Conservation (phyloP, 2,329 filamentous ascomycete species). For the Capronia americana region DNA sequence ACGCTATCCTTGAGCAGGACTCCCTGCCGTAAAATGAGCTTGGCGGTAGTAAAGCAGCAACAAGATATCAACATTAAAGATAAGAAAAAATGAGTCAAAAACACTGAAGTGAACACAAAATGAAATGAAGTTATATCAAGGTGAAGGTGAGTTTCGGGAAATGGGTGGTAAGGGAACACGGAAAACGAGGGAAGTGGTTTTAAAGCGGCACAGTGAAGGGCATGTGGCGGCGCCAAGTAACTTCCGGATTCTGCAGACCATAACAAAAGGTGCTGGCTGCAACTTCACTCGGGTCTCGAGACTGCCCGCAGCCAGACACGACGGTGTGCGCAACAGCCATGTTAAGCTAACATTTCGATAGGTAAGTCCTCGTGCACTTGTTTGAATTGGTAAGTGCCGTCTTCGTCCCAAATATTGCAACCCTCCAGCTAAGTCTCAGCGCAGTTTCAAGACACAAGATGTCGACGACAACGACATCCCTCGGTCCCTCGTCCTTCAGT, state of each 20-base stretch:
- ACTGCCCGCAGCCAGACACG: neutral
- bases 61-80: too few species aligned
- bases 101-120: neutral
- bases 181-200: too few species aligned
- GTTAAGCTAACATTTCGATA: conserved; percentile 11
- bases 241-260: neutral
- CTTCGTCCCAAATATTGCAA: neutral
- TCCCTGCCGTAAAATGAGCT: too few species aligned
- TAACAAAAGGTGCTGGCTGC: neutral
- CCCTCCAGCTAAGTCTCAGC: conserved; percentile 1
- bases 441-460: conserved; percentile 18
- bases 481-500: conserved; percentile 25
- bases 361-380: conserved; percentile 6
- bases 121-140: neutral
- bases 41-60: too few species aligned
- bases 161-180: too few species aligned
- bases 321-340: conserved; percentile 7
- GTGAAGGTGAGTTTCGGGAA: neutral
- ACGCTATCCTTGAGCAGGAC: too few species aligned
- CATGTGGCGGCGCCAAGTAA: neutral
- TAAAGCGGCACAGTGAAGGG: too few species aligned
- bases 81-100: neutral
- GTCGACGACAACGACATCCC: conserved; percentile 31
- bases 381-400: conserved; percentile 9
- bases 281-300: neutral